A percentile compares a stretch with the other conserved stretches of the same genome.
Conservation (phyloP, 2,329 filamentous ascomycete genomes). For the Fusarium sp. region DNA sequence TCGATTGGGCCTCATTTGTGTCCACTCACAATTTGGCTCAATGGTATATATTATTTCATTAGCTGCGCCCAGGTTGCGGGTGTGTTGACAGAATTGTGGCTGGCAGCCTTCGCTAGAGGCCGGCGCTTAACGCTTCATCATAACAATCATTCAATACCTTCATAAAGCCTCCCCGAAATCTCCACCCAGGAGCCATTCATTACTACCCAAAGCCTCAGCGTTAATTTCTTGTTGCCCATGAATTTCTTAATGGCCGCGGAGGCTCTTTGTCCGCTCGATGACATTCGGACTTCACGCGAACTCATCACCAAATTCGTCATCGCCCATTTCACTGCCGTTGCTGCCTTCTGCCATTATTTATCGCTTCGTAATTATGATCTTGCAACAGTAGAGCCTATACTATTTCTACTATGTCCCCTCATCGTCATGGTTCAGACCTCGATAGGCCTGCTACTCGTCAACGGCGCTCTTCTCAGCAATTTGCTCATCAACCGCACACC, state of each 20-base stretch:
- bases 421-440: neutral
- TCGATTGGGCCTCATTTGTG: too few species aligned
- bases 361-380: neutral
- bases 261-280: neutral
- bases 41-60: too few species aligned
- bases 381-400: neutral
- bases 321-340: neutral
- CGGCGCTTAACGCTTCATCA: too few species aligned
- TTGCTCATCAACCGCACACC: neutral
- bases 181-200: too few species aligned
- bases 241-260: neutral
- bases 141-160: too few species aligned
- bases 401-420: neutral
- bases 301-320: constrained; percentile 1
- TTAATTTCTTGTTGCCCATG: too few species aligned
- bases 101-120: too few species aligned
- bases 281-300: neutral
- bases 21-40: too few species aligned
- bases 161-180: too few species aligned
- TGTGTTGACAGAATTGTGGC: too few species aligned
- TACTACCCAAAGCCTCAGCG: too few species aligned
- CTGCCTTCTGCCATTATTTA: neutral
- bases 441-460: neutral
- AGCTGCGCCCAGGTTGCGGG: too few species aligned
- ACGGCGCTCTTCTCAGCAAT: neutral